Base-by-base conservation (phyloP, 2,329 filamentous ascomycete genomes). In the Ceratocystis harringtonii region DNA sequence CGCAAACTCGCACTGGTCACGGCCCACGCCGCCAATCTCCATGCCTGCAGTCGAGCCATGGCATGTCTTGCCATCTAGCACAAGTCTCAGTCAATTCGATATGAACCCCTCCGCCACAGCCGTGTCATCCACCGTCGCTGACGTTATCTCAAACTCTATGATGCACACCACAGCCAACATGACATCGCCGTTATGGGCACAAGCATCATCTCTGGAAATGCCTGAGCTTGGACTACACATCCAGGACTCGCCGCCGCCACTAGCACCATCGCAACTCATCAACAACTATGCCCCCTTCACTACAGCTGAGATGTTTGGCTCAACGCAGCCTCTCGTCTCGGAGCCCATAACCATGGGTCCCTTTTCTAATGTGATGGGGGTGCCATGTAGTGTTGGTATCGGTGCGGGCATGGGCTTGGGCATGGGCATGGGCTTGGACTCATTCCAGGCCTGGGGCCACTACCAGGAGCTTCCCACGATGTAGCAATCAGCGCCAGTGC, bases 61-160 rank as follows among this genome's bases (percentile, higher is more conserved):
- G 92, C 90, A 88, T 75, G 85, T 96, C 70, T 80, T 96, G 65
- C 89, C 92, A 60, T 96, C 92, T 65, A 96, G 90, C 72, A 89
- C 91, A 63, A 90, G 86, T 74, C 84, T 89, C 63, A 84, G 88
- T 50, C 86, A 88, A 43, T 64, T 50, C 36, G 66, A 65, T n/a
- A 63, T 67, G 2, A 62, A 62, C 19, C 5, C 65, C 8, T 22
- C 62, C 19, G 50, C 62, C 19, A 57, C 66, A 25, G 25, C 65
- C 22, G 48, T 55, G 30, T 55, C 62, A 7, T 57, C 63, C 17
- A 30, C 65, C 25, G 41, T 43, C 2, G 62, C 50, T 58, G 50
- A 60, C 7, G 32, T 32, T 15, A 60, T 61, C n/a, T 30, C 32
- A 12, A 48, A 19, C 61, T 44, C 61, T 22, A 57, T 67, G 17